Base-by-base conservation (phyloP, 345 rosid genomes). In the Citrus reticulata region DNA sequence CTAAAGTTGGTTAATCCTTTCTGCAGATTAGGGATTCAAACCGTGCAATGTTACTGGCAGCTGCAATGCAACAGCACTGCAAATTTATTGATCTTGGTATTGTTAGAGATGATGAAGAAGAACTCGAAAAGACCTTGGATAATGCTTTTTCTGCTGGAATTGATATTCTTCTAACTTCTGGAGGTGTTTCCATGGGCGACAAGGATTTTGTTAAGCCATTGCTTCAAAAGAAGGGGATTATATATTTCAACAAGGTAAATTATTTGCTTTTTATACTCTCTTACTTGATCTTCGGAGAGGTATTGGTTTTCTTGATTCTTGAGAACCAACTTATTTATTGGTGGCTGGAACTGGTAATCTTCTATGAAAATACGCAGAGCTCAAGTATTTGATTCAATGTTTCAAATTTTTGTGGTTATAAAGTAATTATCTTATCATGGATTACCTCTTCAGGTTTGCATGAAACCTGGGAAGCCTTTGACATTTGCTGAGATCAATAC, bases 161-260 rank as follows among this genome's bases (percentile, higher is more conserved):
- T 58, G 86, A 92, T 88, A 90, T 96, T 81, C 88, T 96, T 78
- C 76, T 96, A 74, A 94, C 95, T 79, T 96, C 98, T 73, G 98
- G 99, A 7, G 99, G 99, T 81, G 97, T 96, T 85, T 96, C 99
- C 75, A 96, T 96, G 98, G 98, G 98, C 74, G 99, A 96, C 90
- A 93, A 81, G 82, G 99, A 94, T 83, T 94, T 94, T 77, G 86
- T 94, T 83, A 92, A 91, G 89, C 98, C 98, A 81, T 74, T 96
- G 69, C 90, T 96, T 77, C 82, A 83, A 84, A 93, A 86, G 81
- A 91, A 80, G 80, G 98, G 99, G 80, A 91, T 73, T 59, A 76
- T 94, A 72, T 82, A 91, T 84, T 91, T 96, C 81, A 82, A 60
- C 85, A 96, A 90, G 98, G 99, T 96, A 78, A 69, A 60, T 57